Evolutionary conservation across 495 filamentous ascomycete genomes (phyloP), one percentile per base, ranked within the genome.

Genomic region (Penicillium turbatum): DNA sequence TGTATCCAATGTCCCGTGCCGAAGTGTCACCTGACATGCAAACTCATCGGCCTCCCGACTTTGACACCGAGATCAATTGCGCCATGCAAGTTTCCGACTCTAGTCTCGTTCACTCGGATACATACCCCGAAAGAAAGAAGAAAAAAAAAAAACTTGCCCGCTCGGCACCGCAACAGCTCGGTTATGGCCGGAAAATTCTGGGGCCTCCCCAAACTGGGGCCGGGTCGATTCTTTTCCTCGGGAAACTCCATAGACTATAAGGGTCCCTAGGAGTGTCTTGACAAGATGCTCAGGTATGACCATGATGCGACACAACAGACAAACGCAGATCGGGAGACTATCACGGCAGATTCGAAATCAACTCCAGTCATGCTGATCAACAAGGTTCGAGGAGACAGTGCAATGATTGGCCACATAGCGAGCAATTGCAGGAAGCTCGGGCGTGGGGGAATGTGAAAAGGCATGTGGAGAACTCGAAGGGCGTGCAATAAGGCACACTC

Each of bases 121-220:
- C 40, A 48, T 11, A 21, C 45, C 10, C 50, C 41, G 41, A 8
- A 9, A 42, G 4, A 30, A 27, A 44, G 2, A 11, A 6, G 12
- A 16, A 34, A 37, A 37, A 39, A 11, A 10, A 29, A 49, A 39
- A 19, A 21, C 6, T 29, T 53, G 31, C 9, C 42, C 51, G 54
- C 53, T 59, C 59, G 56, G 53, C 27, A 46, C 40, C 24, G 32
- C 26, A 44, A 13, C 21, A 30, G 13, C 43, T 52, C 63, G 63
- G 63, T 51, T 66, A 64, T 27, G 63, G 55, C n/a, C 61, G 61
- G 61, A 59, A 66, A 66, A 21, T 44, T 66, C 61, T 66, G 63
- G 61, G 42, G 48, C 61, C 39, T 40, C 49, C 43, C 43, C 41
- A 55, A 36, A 11, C 35, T n/a, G 29, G 40, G 39, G 15, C 56